These are phyloP conservation scores for Lasiodiplodia gonubiensis DNA, from an alignment of 2,329 filamentous ascomycete genomes.

Conservation along the genomic window DNA sequence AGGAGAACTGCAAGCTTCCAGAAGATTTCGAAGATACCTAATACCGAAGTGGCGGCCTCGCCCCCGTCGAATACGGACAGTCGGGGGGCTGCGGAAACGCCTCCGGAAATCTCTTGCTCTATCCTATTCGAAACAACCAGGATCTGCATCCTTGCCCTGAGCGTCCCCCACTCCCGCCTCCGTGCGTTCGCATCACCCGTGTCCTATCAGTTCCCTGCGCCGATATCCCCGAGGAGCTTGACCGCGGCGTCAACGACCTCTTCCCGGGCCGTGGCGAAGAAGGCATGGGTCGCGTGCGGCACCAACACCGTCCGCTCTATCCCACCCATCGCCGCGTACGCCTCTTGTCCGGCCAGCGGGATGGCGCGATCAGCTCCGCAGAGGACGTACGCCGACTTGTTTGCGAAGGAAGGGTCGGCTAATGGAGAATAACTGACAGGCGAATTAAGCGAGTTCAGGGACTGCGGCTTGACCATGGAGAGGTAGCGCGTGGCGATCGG, in stretches of 20 bases:
- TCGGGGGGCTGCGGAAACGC: background rate
- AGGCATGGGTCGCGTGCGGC: constrained; percentile 18
- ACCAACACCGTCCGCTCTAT: constrained; percentile 29
- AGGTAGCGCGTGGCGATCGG: constrained; percentile 22
- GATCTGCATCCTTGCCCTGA: background rate
- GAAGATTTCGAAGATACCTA: background rate
- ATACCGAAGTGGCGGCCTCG: background rate
- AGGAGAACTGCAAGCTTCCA: background rate
- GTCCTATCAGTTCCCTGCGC: background rate
- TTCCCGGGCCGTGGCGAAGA: background rate
- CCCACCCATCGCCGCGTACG: constrained; percentile 30
- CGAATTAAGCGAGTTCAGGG: constrained; percentile 19
- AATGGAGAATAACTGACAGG: constrained; percentile 27
- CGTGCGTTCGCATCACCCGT: background rate
- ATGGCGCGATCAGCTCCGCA: constrained; percentile 36
- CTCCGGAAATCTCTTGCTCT: background rate
- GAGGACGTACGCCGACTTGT: constrained; percentile 27
- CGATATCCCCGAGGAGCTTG: background rate
- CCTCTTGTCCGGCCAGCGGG: constrained; percentile 35
- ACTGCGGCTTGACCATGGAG: constrained; percentile 18
- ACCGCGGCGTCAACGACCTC: background rate
- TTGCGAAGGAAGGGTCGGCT: constrained; percentile 11
- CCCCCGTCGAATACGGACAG: background rate
- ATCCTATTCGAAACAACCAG: background rate
- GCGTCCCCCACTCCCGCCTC: background rate